These are phyloP conservation scores for Tulasnella calospora DNA, from an alignment of 768 basidiomycete genomes.

Conservation along the genomic window DNA sequence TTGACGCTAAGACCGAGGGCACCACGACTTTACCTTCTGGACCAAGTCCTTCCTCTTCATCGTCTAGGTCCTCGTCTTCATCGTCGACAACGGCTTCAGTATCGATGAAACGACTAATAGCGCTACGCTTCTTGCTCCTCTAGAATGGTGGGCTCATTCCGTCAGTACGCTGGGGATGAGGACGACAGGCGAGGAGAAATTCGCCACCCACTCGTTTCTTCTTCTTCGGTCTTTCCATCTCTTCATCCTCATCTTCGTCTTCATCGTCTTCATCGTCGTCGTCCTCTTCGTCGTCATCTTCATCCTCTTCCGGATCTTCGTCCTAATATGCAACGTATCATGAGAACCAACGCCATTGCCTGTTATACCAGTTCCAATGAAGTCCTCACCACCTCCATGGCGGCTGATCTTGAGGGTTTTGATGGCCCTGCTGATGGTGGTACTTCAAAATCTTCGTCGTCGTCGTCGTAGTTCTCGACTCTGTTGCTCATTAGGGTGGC, in stretches of 20 bases:
- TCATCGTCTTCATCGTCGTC: slow-evolving; percentile 56
- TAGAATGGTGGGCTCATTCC: slow-evolving; percentile 44
- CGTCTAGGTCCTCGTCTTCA: slow-evolving; percentile 93
- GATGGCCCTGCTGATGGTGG: not conserved
- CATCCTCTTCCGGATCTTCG: slow-evolving; percentile 37
- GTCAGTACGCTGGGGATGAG: not conserved
- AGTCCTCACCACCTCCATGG: slow-evolving; percentile 1
- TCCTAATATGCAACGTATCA: slow-evolving; percentile 1
- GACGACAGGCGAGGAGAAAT: slow-evolving; percentile 14
- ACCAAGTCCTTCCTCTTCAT: slow-evolving; percentile 56
- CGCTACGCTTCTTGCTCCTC: slow-evolving; percentile 38
- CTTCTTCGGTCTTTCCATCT: slow-evolving; percentile 46
- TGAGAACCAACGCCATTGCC: not conserved
- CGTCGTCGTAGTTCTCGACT: slow-evolving; percentile 38
- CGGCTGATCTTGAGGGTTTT: not conserved
- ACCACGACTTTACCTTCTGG: slow-evolving; percentile 25
- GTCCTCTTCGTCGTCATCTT: slow-evolving; percentile 44
- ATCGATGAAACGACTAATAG: slow-evolving; percentile 83
- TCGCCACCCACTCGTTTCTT: slow-evolving; percentile 52
- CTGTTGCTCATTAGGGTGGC: slow-evolving; percentile 42
- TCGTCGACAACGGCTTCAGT: slow-evolving; percentile 94
- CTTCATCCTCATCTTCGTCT: slow-evolving; percentile 49
- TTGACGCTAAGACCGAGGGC: not conserved
- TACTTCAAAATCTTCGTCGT: slow-evolving; percentile 28
- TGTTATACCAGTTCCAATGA: not conserved